These are phyloP conservation scores for Mucuna pruriens DNA, from an alignment of 306 rosid genomes.

Conservation along the genomic window DNA sequence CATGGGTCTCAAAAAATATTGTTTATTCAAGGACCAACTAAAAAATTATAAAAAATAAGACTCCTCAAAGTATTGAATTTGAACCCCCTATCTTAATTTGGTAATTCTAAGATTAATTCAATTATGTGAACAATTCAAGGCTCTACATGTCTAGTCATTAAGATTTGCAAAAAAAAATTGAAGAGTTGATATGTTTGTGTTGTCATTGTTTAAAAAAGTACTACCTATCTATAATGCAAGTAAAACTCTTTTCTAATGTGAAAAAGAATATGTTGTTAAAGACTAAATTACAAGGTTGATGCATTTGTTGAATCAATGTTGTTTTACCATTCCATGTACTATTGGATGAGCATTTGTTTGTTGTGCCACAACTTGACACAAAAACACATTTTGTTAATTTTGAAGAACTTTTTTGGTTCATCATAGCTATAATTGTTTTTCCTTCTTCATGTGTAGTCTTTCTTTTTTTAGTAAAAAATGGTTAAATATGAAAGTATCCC, in stretches of 20 bases:
- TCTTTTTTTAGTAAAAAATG: too few species aligned
- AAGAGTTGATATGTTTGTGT: background rate
- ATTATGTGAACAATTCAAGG: background rate
- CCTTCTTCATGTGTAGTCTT: background rate
- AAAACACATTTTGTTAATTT: too few species aligned
- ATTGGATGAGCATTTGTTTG: too few species aligned
- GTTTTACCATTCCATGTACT: too few species aligned
- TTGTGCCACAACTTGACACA: too few species aligned
- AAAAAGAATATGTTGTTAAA: background rate
- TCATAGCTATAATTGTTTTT: too few species aligned
- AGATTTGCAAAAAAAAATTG: too few species aligned
- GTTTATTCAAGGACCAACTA: background rate
- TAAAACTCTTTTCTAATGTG: background rate
- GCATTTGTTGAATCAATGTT: background rate
- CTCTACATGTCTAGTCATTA: background rate
- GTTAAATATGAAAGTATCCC: too few species aligned
- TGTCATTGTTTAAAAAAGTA: background rate
- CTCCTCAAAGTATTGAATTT: background rate
- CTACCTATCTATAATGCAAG: background rate
- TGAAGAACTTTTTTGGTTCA: background rate
- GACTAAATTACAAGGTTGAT: background rate
- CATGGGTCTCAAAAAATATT: too few species aligned
- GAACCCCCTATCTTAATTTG: background rate
- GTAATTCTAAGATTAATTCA: background rate
- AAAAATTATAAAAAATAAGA: background rate